A percentile compares a stretch with the other conserved stretches of the same genome.
These are phyloP conservation scores for Croton laevigatus DNA, from an alignment of 441 rosid species.

Conservation along the genomic window DNA sequence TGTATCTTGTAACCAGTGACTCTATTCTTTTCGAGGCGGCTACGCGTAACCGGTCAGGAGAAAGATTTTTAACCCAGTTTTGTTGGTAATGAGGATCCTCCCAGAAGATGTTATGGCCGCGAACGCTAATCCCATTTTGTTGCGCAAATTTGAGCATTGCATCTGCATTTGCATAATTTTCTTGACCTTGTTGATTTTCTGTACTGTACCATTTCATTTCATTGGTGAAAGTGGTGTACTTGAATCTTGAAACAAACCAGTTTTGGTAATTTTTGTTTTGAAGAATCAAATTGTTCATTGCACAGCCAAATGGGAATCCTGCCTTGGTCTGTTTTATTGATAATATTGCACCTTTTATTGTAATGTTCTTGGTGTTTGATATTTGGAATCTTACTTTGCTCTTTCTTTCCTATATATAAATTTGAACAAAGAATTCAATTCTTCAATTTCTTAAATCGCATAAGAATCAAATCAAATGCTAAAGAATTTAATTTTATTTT, in stretches of 20 bases:
- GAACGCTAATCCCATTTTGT: conserved; percentile 41
- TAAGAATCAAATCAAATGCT: too few species aligned
- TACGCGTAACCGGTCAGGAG: conserved; percentile 28
- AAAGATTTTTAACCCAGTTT: conserved; percentile 53
- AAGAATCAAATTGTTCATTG: conserved; percentile 60
- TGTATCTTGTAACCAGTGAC: conserved; percentile 61
- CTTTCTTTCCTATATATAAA: conserved; percentile 55
- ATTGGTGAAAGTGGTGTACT: conserved; percentile 59
- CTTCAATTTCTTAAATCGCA: too few species aligned
- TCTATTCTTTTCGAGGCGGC: conserved; percentile 49
- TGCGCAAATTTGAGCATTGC: conserved; percentile 52
- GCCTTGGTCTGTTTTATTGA: conserved; percentile 45
- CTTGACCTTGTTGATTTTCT: conserved; percentile 46
- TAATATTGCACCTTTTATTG: conserved; percentile 41
- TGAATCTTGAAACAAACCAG: conserved; percentile 76
- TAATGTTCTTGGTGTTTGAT: conserved; percentile 37
- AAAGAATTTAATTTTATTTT: not conserved
- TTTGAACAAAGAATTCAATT: not conserved
- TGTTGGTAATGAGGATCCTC: conserved; percentile 55
- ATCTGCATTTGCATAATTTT: conserved; percentile 63
- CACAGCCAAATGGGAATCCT: conserved; percentile 67
- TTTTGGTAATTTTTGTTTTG: conserved; percentile 43
- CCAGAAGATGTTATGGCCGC: conserved; percentile 88
- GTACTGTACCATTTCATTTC: conserved; percentile 93
- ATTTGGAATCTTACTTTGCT: conserved; percentile 51